phyloP scores from a whole-genome alignment of 208 protist species.

The Trypanosoma mega region DNA sequence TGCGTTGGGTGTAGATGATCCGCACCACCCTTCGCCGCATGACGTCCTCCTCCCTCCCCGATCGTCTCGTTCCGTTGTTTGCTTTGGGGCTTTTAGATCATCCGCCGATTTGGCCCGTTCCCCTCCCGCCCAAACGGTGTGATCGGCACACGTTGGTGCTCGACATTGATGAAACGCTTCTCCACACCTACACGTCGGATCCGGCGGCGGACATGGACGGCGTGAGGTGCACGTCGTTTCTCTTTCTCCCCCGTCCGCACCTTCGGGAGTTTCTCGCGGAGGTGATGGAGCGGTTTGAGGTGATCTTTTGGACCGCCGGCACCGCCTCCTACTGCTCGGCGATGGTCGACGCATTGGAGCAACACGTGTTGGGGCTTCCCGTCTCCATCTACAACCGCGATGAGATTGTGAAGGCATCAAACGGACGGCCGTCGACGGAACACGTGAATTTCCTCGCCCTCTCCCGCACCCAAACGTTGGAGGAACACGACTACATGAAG shows the following conservation, averaged over 20 bases:
- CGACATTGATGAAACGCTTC: constrained; percentile 87
- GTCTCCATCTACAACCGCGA: constrained; percentile 67
- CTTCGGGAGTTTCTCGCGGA: constrained; percentile 72
- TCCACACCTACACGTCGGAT: constrained; percentile 64
- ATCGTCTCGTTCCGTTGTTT: too few species aligned
- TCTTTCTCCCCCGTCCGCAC: constrained; percentile 62
- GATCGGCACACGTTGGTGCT: constrained; percentile 80
- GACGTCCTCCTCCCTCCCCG: too few species aligned
- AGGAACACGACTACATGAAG: constrained; percentile 81
- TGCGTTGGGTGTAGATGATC: too few species aligned
- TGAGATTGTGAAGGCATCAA: constrained; percentile 39
- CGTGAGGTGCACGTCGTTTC: constrained; percentile 37
- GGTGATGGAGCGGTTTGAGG: constrained; percentile 76
- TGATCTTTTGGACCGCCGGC: constrained; percentile 88
- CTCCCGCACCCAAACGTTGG: constrained; percentile 79
- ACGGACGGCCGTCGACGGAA: constrained; percentile 33
- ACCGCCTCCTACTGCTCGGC: constrained; percentile 82
- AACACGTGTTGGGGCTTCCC: constrained; percentile 69
- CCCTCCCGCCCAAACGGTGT: constrained; percentile 43
- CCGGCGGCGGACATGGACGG: not conserved
- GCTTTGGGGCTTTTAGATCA: constrained; percentile 61
- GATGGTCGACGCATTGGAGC: constrained; percentile 73
- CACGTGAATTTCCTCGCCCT: constrained; percentile 86
- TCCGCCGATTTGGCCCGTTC: constrained; percentile 64
- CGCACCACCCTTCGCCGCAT: too few species aligned